A percentile compares a stretch with the other conserved stretches of the same genome.
Conservation (phyloP, 2,329 filamentous ascomycete genomes). For the Trichophyton mentagrophytes region DNA sequence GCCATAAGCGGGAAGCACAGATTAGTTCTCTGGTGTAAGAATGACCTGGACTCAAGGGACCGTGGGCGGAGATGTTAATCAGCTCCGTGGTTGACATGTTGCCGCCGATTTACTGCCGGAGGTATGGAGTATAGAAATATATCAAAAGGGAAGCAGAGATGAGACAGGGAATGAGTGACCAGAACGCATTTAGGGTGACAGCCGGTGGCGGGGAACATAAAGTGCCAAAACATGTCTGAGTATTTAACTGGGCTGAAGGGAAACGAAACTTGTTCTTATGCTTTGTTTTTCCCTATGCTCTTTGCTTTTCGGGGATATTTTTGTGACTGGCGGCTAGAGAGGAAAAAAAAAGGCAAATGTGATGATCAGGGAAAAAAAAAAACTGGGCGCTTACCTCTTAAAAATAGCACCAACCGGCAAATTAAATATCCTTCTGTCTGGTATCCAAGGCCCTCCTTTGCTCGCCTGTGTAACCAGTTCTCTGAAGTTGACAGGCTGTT, state of each 20-base stretch:
- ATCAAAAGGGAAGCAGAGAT: not conserved
- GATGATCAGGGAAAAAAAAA: not conserved
- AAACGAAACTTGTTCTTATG: not conserved
- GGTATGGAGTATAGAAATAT: not conserved
- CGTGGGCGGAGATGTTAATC: not conserved
- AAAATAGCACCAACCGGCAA: constrained; percentile 2
- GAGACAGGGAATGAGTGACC: not conserved
- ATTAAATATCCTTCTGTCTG: not conserved
- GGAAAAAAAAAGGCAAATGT: not conserved
- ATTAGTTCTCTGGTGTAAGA: constrained; percentile 10
- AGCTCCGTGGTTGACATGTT: not conserved
- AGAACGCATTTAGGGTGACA: not conserved
- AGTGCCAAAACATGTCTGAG: not conserved
- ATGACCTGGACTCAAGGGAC: not conserved
- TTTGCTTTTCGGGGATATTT: not conserved
- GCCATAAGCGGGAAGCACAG: constrained; percentile 13
- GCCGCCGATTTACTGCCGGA: not conserved
- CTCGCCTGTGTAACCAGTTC: not conserved
- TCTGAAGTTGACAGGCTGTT: not conserved
- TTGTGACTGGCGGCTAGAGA: constrained; percentile 1
- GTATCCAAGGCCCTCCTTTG: not conserved
- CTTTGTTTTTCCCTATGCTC: not conserved
- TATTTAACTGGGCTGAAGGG: not conserved
- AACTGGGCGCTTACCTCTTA: constrained; percentile 1
- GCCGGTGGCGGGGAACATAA: not conserved